Base-by-base conservation (phyloP, 2,329 filamentous ascomycete genomes). In the Monilinia vaccinii-corymbosi region DNA sequence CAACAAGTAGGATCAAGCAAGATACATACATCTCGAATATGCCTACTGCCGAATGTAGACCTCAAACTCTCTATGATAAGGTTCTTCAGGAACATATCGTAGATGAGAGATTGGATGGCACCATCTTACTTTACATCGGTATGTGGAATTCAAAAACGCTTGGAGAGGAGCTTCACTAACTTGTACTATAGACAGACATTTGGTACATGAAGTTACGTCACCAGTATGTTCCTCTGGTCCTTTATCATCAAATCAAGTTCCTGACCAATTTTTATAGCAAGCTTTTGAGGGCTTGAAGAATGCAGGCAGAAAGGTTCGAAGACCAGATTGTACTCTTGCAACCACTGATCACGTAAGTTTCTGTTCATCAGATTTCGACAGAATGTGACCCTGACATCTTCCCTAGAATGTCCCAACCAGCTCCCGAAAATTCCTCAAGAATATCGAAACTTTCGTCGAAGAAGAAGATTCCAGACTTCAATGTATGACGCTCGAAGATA, bases 141-240 rank as follows among this genome's bases (percentile, higher is more conserved):
- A 79, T 68, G 84, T 74, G 31, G 18, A 14, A 28, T 38, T 32
- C 13, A 5, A 21, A 23, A 13, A 21, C 16, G 4, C 8, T 16
- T n/a, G 9, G 32, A 21, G 23, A 7, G 7, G 25, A 34, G 18
- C 23, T 21, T 4, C 32, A 42, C 65, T 70, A 46, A 70, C 61
- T 28, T 13, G 46, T 45, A 51, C 49, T 61, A 60, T 70, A 92
- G 91, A 96, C 77, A 84, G 94, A 75, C 94, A 99, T 80, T 82
- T 99, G 64, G 92, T 97, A 64, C 94, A 99, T 74, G 94, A 99
- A 80, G 94, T 99, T 73, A 99, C 94, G 69, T 97, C 93, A 70
- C 94, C 94, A 65, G 88, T 91, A 82, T 73, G 86, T 75, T 63
- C 31, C 51, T 32, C 16, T 14, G 40, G 52, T 53, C 14, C 11